Percentiles rank a stretch among this genome's conserved stretches.
phyloP scores from a whole-genome alignment of 1,139 yeast genomes.

The Meyerozyma athensensis region DNA sequence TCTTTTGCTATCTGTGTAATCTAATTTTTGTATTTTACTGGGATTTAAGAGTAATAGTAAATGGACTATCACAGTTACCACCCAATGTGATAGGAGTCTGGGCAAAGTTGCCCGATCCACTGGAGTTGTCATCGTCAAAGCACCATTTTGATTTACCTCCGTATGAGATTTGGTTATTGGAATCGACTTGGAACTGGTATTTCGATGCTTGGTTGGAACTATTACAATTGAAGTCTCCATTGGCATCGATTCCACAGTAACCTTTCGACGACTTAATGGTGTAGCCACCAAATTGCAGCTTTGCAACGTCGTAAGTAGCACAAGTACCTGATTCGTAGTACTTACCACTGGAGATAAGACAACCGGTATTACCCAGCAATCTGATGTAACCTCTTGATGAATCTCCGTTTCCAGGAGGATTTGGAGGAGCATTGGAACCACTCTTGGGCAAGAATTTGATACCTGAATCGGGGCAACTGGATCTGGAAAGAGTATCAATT shows the following conservation, averaged over 20 bases:
- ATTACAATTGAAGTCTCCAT: slow-evolving; percentile 32
- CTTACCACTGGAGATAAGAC: slow-evolving; percentile 78
- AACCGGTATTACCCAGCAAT: slow-evolving; percentile 57
- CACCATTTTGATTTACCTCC: slow-evolving; percentile 69
- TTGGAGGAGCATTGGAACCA: slow-evolving; percentile 29
- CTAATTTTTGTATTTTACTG: not conserved
- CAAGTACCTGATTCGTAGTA: slow-evolving; percentile 86
- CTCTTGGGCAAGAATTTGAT: slow-evolving; percentile 76
- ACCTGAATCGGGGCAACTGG: slow-evolving; percentile 68
- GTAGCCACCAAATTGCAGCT: slow-evolving; percentile 69
- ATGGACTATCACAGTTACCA: slow-evolving; percentile 36
- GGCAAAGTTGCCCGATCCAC: slow-evolving; percentile 42
- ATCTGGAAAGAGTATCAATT: slow-evolving; percentile 50
- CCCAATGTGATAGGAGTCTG: slow-evolving; percentile 56
- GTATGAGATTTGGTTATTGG: slow-evolving; percentile 45
- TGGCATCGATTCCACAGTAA: slow-evolving; percentile 52
- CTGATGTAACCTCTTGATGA: slow-evolving; percentile 40
- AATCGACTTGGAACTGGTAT: slow-evolving; percentile 52
- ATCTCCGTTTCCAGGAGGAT: slow-evolving; percentile 28
- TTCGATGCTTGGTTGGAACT: slow-evolving; percentile 27
- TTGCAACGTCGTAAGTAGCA: slow-evolving; percentile 57
- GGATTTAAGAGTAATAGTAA: slow-evolving; percentile 15
- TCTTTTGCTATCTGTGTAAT: not conserved
- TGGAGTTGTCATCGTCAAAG: slow-evolving; percentile 35
- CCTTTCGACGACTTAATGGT: slow-evolving; percentile 67